Percentiles rank a stretch among this genome's conserved stretches.
Evolutionary conservation across 2,329 filamentous ascomycete genomes (phyloP).

Genomic region (Exophiala xenobiotica): DNA sequence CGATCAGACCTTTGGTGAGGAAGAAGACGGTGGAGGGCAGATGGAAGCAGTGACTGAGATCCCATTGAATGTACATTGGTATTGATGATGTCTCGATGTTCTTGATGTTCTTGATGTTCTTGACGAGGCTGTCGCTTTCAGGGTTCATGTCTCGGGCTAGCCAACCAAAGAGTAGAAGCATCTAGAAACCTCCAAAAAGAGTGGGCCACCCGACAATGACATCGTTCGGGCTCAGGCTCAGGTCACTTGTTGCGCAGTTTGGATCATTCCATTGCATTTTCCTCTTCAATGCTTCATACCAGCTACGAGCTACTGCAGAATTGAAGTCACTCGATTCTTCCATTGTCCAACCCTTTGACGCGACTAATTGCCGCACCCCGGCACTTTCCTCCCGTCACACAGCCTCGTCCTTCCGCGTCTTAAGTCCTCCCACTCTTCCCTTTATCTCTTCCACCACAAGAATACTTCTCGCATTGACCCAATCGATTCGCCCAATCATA

Average conservation of each 20-base stretch:
- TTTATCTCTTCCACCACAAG: constrained; percentile 28
- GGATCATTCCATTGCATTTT: no score
- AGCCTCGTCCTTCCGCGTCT: constrained; percentile 15
- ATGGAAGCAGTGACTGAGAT: constrained; percentile 30
- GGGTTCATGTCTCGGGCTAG: background rate
- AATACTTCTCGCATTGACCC: constrained; percentile 30
- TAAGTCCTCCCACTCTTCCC: constrained; percentile 22
- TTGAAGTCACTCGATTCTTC: constrained; percentile 27
- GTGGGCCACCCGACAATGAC: no score
- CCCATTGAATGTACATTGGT: background rate
- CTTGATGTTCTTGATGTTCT: no score
- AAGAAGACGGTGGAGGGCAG: constrained; percentile 29
- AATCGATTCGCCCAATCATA: constrained; percentile 22
- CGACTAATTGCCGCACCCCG: constrained; percentile 21
- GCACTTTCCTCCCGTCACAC: constrained; percentile 1
- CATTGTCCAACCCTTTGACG: no score
- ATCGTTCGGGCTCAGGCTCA: no score
- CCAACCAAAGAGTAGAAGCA: background rate
- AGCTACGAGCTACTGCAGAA: no score
- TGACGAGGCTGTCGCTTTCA: no score
- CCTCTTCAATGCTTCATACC: no score
- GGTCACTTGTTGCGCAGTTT: no score
- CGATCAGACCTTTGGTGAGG: constrained; percentile 81
- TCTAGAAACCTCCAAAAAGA: background rate
- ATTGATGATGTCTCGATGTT: background rate